Evolutionary conservation across 768 basidiomycete genomes (phyloP).

Genomic region (Lactarius trivialis): DNA sequence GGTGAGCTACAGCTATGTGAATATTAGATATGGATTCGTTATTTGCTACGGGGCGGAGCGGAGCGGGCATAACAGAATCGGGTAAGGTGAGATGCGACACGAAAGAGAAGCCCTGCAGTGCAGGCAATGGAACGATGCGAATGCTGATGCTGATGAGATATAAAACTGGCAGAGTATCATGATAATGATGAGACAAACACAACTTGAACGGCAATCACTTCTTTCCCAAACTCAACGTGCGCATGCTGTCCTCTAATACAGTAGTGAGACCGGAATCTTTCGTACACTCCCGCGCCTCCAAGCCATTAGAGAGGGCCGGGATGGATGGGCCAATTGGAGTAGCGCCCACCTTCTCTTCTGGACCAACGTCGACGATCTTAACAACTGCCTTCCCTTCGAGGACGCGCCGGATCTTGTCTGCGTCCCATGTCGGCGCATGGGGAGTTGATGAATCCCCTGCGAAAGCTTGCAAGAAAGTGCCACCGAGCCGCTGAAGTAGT

Average conservation of each 20-base stretch:
- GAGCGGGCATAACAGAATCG: background rate
- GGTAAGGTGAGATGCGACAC: background rate
- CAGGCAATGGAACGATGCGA: background rate
- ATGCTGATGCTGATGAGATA: conserved; percentile 11
- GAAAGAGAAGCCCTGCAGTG: background rate
- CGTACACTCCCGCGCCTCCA: conserved; percentile 5
- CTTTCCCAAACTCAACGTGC: conserved; percentile 54
- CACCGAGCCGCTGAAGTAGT: conserved; percentile 57
- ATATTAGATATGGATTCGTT: conserved; percentile 12
- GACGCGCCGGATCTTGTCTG: conserved; percentile 74
- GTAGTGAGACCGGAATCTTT: background rate
- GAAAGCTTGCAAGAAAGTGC: conserved; percentile 93
- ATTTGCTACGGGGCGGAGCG: background rate
- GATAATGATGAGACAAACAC: conserved; percentile 2
- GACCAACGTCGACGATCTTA: conserved; percentile 69
- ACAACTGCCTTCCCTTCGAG: conserved; percentile 80
- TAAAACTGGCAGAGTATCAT: conserved; percentile 9
- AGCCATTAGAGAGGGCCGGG: background rate
- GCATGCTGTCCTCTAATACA: conserved; percentile 60
- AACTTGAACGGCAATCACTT: conserved; percentile 24
- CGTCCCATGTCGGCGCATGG: conserved; percentile 37
- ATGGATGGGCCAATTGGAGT: background rate
- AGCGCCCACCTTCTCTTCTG: conserved; percentile 9
- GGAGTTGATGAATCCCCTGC: conserved; percentile 39
- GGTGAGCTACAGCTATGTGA: conserved; percentile 10